Evolutionary conservation across 2,329 filamentous ascomycete species (phyloP).

Genomic region (Fusarium pininemorale): DNA sequence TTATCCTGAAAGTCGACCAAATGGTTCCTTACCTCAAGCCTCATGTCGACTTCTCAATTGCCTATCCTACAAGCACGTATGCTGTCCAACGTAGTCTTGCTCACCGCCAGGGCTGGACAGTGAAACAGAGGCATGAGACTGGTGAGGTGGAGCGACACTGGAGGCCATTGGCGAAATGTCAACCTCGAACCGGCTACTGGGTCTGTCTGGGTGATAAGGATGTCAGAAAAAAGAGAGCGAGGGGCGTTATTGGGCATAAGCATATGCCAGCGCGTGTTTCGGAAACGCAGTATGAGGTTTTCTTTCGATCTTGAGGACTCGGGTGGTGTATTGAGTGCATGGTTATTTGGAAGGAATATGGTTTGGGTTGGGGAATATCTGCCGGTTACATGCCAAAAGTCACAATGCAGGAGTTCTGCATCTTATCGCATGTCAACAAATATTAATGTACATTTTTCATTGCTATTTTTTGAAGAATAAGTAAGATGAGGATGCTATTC

Average conservation of each 20-base stretch:
- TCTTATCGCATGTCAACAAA: neutral
- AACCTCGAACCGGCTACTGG: conserved; percentile 39
- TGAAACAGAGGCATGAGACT: conserved; percentile 25
- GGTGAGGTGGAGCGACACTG: conserved; percentile 35
- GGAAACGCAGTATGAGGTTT: neutral
- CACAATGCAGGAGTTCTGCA: neutral
- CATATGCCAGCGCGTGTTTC: neutral
- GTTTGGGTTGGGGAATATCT: neutral
- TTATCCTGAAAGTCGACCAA: conserved; percentile 20
- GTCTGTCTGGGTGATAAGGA: conserved; percentile 39
- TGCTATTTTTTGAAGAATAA: too few species aligned
- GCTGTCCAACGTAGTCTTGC: conserved; percentile 22
- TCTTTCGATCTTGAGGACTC: neutral
- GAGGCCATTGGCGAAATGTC: conserved; percentile 20
- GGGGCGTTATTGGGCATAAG: neutral
- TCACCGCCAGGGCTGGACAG: neutral
- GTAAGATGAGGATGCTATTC: neutral
- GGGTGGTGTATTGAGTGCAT: neutral
- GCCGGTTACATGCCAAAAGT: neutral
- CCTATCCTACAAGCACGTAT: conserved; percentile 38
- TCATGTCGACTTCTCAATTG: conserved; percentile 34
- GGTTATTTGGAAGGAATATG: neutral
- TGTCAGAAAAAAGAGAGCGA: neutral
- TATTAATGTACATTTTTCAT: fast-evolving
- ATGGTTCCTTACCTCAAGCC: conserved; percentile 31